Evolutionary conservation across 768 basidiomycete species (phyloP).

Genomic region (Tylopilus felleus): DNA sequence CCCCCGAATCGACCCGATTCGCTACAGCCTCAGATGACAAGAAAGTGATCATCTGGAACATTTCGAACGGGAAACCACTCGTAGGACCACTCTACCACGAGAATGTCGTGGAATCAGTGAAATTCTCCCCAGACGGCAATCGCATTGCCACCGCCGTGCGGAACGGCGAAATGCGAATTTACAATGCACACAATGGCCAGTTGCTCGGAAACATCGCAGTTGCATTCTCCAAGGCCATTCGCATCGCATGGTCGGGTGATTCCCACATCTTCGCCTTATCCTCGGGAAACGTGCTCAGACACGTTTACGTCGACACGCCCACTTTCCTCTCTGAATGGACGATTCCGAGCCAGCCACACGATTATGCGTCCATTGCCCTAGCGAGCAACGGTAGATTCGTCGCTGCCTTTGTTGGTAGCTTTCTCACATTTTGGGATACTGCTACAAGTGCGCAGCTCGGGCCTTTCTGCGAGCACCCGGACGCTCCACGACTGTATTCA

Average conservation of each 20-base stretch:
- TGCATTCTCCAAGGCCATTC: background rate
- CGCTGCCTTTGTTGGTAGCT: background rate
- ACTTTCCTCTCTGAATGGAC: background rate
- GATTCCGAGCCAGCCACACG: background rate
- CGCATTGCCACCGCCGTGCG: background rate
- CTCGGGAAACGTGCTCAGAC: background rate
- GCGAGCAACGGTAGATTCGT: background rate
- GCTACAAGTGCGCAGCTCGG: background rate
- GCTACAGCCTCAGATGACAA: background rate
- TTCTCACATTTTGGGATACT: background rate
- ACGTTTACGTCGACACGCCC: background rate
- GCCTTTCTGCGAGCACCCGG: background rate
- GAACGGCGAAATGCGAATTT: background rate
- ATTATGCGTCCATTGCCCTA: background rate
- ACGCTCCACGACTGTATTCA: background rate
- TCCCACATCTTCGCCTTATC: background rate
- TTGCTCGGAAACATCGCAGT: background rate
- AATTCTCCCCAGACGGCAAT: background rate
- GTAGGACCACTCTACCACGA: background rate
- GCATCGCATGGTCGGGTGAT: background rate
- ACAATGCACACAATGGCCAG: background rate
- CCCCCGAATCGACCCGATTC: background rate
- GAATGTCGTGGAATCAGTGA: background rate
- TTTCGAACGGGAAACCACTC: background rate
- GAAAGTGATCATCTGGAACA: background rate